phyloP scores from a whole-genome alignment of 495 filamentous ascomycete species.

The Extremus antarcticus region DNA sequence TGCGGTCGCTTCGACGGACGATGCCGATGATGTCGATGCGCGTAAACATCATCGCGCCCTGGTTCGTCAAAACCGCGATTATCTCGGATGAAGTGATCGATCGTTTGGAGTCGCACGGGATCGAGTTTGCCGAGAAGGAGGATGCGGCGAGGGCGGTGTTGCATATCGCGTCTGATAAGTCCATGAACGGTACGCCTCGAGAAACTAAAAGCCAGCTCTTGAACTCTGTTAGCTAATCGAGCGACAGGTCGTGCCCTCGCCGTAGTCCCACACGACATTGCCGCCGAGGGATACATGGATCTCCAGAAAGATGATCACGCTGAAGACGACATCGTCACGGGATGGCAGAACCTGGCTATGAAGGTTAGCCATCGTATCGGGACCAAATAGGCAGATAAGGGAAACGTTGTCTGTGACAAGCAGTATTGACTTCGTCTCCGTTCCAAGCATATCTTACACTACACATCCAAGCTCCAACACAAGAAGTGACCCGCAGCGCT shows the following conservation, averaged over 20 bases:
- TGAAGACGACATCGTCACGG: background rate
- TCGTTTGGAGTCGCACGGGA: background rate
- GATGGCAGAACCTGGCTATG: background rate
- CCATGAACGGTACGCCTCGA: constrained; percentile 3
- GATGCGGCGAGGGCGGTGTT: constrained; percentile 7
- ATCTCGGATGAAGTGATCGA: constrained; percentile 1
- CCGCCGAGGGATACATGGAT: constrained; percentile 1
- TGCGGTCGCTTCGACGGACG: constrained; percentile 6
- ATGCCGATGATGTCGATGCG: background rate
- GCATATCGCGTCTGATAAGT: constrained; percentile 7
- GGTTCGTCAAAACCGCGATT: constrained; percentile 7
- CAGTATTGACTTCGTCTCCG: background rate
- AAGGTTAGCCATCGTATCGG: background rate
- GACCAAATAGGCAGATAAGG: background rate
- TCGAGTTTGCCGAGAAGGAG: constrained; percentile 6
- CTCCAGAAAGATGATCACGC: background rate
- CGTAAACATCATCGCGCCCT: constrained; percentile 10
- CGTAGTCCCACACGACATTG: background rate
- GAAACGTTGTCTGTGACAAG: background rate
- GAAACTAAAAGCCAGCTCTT: too few relatives aligned
- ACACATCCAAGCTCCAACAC: background rate
- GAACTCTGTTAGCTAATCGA: too few relatives aligned
- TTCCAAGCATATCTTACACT: background rate
- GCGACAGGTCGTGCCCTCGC: constrained; percentile 24
- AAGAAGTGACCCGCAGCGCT: background rate